phyloP scores from a whole-genome alignment of 2,329 filamentous ascomycete species.

The Aspergillus sp. region DNA sequence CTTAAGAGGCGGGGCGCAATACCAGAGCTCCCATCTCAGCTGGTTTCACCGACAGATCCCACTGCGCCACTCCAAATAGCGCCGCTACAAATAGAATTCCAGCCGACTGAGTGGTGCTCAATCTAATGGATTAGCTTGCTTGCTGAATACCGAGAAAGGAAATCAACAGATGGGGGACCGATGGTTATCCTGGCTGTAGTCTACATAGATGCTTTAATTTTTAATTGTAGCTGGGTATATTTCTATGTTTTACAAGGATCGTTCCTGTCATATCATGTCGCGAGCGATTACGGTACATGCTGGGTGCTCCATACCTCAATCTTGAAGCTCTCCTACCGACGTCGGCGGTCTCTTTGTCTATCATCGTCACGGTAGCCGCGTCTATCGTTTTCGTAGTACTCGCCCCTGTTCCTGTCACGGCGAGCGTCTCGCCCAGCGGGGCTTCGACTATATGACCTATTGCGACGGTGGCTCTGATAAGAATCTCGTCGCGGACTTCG shows the following conservation, averaged over 20 bases:
- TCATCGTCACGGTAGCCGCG: constrained; percentile 29
- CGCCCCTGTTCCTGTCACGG: constrained; percentile 38
- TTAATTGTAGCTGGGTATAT: background rate
- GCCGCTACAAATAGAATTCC: constrained; percentile 2
- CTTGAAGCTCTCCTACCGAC: constrained; percentile 13
- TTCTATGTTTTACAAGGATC: background rate
- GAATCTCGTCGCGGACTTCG: constrained; percentile 28
- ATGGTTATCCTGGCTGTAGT: background rate
- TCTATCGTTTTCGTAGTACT: constrained; percentile 36
- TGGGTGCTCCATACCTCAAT: background rate
- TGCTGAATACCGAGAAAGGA: background rate
- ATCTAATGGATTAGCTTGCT: background rate
- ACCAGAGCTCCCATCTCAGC: constrained; percentile 8
- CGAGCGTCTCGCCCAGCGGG: constrained; percentile 27
- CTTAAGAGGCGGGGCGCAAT: constrained; percentile 10
- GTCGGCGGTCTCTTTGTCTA: constrained; percentile 28
- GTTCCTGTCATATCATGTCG: background rate
- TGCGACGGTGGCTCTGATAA: constrained; percentile 37
- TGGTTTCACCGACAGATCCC: constrained; percentile 19
- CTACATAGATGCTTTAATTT: background rate
- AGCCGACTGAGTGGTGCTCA: background rate
- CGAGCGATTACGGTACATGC: background rate
- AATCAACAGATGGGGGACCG: background rate
- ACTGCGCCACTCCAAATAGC: constrained; percentile 5
- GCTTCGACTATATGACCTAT: constrained; percentile 35